A percentile compares a stretch with the other conserved stretches of the same genome.
Evolutionary conservation across 257 asterid species (phyloP).

Genomic region (Solanum clarkiae): DNA sequence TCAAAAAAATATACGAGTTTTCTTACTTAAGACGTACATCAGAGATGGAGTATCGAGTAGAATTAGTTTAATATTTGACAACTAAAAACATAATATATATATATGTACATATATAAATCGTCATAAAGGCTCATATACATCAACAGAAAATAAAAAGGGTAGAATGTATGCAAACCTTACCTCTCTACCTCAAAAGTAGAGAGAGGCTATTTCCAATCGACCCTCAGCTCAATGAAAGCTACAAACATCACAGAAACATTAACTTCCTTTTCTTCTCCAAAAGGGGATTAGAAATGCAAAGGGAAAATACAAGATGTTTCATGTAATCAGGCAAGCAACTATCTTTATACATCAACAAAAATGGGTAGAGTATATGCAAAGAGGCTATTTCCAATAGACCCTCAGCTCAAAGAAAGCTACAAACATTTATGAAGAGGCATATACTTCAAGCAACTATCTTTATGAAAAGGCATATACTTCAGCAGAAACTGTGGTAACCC

Average conservation of each 20-base stretch:
- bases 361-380: neutral
- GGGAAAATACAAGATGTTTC: constrained; percentile 20
- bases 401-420: neutral
- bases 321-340: constrained; percentile 62
- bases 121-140: constrained; percentile 14
- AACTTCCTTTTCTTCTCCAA: neutral
- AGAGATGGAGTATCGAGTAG: too few relatives aligned
- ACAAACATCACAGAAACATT: neutral
- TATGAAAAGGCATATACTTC: constrained; percentile 30
- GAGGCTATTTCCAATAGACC: neutral
- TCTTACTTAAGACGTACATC: too few relatives aligned
- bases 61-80: too few relatives aligned
- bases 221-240: neutral
- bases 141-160: constrained; percentile 19
- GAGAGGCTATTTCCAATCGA: neutral
- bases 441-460: constrained; percentile 57
- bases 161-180: too few relatives aligned
- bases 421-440: constrained; percentile 22
- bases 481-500: constrained; percentile 42
- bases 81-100: too few relatives aligned
- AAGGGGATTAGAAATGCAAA: neutral
- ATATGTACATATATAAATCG: too few relatives aligned
- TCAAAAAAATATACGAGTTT: too few relatives aligned
- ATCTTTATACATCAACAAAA: constrained; percentile 21
- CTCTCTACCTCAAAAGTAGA: neutral